A percentile compares a stretch with the other conserved stretches of the same genome.
Conservation (phyloP, 371 early-diverging fungal species). For the Mucor lusitanicus region DNA sequence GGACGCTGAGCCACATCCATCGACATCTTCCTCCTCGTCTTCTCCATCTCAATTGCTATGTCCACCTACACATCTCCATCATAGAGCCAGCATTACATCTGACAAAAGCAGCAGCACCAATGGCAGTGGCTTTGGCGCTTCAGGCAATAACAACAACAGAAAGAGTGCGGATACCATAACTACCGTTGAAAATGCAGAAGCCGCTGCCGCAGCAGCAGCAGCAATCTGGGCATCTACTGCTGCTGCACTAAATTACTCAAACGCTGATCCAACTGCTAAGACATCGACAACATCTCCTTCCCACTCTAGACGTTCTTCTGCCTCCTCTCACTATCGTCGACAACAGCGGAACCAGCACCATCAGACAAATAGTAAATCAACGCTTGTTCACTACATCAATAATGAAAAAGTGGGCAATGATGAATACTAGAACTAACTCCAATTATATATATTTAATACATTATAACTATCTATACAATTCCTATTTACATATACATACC, state of each 20-base stretch:
- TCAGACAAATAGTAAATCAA: neutral
- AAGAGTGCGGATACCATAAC: neutral
- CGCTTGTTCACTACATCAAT: slow-evolving; percentile 11
- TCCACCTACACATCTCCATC: neutral
- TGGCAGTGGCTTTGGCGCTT: neutral
- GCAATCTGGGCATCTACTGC: slow-evolving; percentile 11
- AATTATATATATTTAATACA: neutral
- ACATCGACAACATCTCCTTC: neutral
- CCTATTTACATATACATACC: neutral
- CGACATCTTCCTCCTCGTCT: neutral
- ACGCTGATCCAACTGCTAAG: neutral
- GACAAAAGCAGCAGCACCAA: neutral
- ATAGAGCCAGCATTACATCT: slow-evolving; percentile 7
- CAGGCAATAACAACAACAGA: neutral
- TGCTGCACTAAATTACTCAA: neutral
- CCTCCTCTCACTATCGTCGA: neutral
- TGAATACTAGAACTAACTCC: neutral
- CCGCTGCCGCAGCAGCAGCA: slow-evolving; percentile 9
- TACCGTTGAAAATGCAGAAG: neutral
- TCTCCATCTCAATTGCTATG: neutral
- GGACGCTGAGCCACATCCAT: neutral
- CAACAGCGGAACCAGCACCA: neutral
- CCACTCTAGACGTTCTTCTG: neutral
- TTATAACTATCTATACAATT: neutral
- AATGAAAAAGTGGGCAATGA: slow-evolving; percentile 14